Conservation (phyloP, 225 moss, liverwort and hornwort species). For the Anthoceros angustus region DNA sequence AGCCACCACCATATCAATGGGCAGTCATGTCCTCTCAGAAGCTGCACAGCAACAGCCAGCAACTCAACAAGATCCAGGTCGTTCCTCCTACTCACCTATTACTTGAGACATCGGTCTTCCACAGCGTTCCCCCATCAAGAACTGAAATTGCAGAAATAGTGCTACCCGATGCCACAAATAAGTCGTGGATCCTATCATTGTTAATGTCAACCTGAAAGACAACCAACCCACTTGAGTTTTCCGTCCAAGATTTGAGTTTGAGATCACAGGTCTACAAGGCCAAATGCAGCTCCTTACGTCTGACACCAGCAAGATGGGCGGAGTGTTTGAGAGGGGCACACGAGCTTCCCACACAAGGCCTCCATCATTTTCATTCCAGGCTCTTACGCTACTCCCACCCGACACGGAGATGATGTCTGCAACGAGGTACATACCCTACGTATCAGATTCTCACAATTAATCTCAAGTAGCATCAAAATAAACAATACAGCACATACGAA, state of each 20-base stretch:
- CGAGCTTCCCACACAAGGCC: constrained; percentile 72
- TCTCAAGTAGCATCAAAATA: background rate
- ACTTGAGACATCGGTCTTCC: constrained; percentile 47
- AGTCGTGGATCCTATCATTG: constrained; percentile 51
- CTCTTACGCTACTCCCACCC: constrained; percentile 57
- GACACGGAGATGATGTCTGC: constrained; percentile 78
- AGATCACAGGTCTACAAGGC: background rate
- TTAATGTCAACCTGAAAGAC: constrained; percentile 58
- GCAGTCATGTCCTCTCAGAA: constrained; percentile 14
- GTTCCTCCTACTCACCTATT: constrained; percentile 22
- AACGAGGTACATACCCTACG: constrained; percentile 2
- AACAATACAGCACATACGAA: background rate
- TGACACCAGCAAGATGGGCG: constrained; percentile 41
- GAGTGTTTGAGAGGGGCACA: constrained; percentile 34
- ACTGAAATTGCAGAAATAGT: constrained; percentile 64
- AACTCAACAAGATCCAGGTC: background rate
- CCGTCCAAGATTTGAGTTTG: background rate
- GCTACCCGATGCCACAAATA: constrained; percentile 60
- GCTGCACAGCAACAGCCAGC: background rate
- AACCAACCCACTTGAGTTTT: background rate
- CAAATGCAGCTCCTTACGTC: constrained; percentile 27
- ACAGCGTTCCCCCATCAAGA: constrained; percentile 50
- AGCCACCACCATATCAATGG: background rate
- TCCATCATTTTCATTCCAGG: constrained; percentile 89
- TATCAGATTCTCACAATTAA: background rate